phyloP scores from a whole-genome alignment of 2,329 filamentous ascomycete species.

The Raffaelea ambrosiae region DNA sequence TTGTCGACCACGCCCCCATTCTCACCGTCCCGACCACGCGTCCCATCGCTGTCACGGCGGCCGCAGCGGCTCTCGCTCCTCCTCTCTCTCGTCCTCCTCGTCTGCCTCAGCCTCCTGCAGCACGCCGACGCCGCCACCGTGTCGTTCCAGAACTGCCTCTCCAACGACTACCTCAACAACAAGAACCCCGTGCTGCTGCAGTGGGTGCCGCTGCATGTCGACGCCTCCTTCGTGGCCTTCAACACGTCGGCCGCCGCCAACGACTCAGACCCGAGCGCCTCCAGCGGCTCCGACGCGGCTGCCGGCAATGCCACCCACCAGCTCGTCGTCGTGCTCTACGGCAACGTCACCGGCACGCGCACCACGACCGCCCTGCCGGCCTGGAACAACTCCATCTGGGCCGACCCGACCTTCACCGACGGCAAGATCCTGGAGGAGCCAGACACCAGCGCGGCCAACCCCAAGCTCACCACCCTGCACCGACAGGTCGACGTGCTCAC shows the following conservation, averaged over 20 bases:
- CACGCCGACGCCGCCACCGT: conserved; percentile 57
- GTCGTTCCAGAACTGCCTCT: conserved; percentile 77
- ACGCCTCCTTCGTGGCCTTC: conserved; percentile 60
- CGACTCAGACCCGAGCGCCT: no score
- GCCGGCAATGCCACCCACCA: conserved; percentile 40
- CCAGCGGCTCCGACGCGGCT: no score
- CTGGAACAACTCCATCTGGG: conserved; percentile 51
- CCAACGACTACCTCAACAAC: conserved; percentile 36
- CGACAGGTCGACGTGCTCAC: conserved; percentile 65
- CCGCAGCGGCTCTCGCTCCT: background rate
- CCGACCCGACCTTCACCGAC: conserved; percentile 45
- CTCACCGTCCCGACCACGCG: no score
- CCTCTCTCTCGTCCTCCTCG: conserved; percentile 21
- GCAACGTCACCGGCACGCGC: conserved; percentile 76
- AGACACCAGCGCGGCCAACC: conserved; percentile 30
- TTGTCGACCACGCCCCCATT: no score
- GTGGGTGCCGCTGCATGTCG: conserved; percentile 67
- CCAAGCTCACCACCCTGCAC: conserved; percentile 65
- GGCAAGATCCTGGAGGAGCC: conserved; percentile 72
- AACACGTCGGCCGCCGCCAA: conserved; percentile 17
- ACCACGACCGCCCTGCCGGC: conserved; percentile 50
- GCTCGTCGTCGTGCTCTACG: conserved; percentile 74
- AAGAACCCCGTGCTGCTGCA: conserved; percentile 57
- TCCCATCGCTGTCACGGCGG: no score
- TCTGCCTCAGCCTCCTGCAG: conserved; percentile 29